phyloP scores from a whole-genome alignment of 352 stramenopile species.

The Globisporangium emineosum region DNA sequence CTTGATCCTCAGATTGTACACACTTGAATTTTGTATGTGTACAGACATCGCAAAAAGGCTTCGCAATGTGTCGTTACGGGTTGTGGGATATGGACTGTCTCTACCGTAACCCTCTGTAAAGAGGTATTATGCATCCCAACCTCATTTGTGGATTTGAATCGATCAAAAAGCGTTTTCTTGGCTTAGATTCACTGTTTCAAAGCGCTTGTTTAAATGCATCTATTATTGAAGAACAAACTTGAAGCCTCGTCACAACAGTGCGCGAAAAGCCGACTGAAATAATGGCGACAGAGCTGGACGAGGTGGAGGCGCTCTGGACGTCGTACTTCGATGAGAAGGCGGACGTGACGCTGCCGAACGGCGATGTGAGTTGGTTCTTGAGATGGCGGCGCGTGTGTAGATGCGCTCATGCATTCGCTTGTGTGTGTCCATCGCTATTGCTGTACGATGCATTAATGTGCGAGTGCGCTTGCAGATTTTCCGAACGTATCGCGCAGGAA shows the following conservation, averaged over 20 bases:
- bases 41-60: no score
- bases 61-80: no score
- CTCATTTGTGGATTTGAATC: no score
- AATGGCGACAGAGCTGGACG: neutral
- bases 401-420: neutral
- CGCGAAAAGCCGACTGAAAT: neutral
- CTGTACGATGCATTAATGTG: neutral
- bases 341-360: slow-evolving; percentile 58
- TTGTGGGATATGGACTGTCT: no score
- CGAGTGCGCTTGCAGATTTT: slow-evolving; percentile 47
- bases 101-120: no score
- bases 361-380: slow-evolving; percentile 43
- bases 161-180: neutral
- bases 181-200: neutral
- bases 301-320: slow-evolving; percentile 30
- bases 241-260: neutral
- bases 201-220: neutral
- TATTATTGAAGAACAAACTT: neutral
- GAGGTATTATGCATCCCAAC: no score
- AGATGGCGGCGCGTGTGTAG: neutral
- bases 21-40: no score
- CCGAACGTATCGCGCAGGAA: slow-evolving; percentile 71
- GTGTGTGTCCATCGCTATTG: neutral
- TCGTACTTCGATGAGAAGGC: slow-evolving; percentile 76
- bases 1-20: no score